Evolutionary conservation across 257 asterid genomes (phyloP), one percentile per base, ranked within the genome.

Genomic region (Osmanthus fragrans): DNA sequence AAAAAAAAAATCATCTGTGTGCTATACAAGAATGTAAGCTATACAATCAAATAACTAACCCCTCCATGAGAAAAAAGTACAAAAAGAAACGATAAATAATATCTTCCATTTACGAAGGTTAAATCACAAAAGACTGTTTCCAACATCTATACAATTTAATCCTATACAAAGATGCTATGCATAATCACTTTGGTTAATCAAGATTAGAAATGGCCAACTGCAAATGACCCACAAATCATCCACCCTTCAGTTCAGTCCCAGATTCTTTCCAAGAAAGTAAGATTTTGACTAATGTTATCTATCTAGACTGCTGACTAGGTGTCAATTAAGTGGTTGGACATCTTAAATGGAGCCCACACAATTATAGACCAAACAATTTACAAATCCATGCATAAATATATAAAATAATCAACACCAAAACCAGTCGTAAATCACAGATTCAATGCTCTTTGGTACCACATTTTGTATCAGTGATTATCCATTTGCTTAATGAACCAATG

Each of bases 121-220:
- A 51, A 27, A 32, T 76, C 25, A 33, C 7, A 76, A 68, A 21
- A 29, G 12, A 19, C 21, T 30, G 30, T 11, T 76, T 25, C 74
- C 30, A 77, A 23, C 30, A 69, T 69, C 51, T 19, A 16, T 68
- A 71, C 27, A 76, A 27, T 42, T 32, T 45, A 67, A 45, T n/a
- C 69, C 67, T 23, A 60, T 60, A 10, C 13, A 9, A 60, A 60
- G 67, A 60, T 8, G 23, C 30, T 23, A 60, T 32, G 67, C 30
- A 25, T 25, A 27, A 1, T 63, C 69, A 23, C 5, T 63, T 23
- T 25, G 29, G 6, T 63, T 21, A 21, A 58, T 58, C 66, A 58
- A 21, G 66, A 11, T 63, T 63, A 27, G 34, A 10, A 25, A 63
- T 63, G 69, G 9, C 69, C 25, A 63, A 25, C 30, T 21, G 67